These are phyloP conservation scores for Rugosomyces carneus DNA, from an alignment of 1,284 basidiomycete species.

Conservation along the genomic window DNA sequence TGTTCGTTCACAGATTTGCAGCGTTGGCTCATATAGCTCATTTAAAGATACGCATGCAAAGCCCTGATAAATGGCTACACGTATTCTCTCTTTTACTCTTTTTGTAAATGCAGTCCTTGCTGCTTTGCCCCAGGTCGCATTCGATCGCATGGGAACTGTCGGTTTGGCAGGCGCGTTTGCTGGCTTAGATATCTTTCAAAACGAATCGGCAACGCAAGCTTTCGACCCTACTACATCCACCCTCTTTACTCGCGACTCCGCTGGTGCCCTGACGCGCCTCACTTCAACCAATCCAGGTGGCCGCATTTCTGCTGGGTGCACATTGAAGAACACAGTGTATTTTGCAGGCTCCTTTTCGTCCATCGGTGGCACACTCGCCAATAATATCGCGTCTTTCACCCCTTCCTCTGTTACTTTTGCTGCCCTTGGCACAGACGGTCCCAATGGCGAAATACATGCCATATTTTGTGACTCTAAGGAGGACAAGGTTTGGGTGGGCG, in stretches of 20 bases:
- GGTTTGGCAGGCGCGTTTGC: constrained; percentile 83
- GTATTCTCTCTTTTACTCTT: constrained; percentile 24
- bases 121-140: constrained; percentile 78
- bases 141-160: constrained; percentile 85
- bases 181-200: constrained; percentile 73
- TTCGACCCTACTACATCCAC: constrained; percentile 68
- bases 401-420: constrained; percentile 53
- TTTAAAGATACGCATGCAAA: constrained; percentile 17
- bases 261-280: constrained; percentile 58
- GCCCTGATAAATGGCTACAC: constrained; percentile 15
- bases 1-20: constrained; percentile 6
- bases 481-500: constrained; percentile 81
- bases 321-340: constrained; percentile 59
- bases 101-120: constrained; percentile 40
- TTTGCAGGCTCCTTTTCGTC: constrained; percentile 75
- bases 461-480: constrained; percentile 78
- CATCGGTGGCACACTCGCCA: constrained; percentile 48
- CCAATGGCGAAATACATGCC: constrained; percentile 69
- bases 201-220: constrained; percentile 37
- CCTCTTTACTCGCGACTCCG: constrained; percentile 57
- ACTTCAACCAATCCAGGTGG: constrained; percentile 71
- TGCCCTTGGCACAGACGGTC: constrained; percentile 51
- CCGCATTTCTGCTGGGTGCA: constrained; percentile 58
- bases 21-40: constrained; percentile 15
- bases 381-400: constrained; percentile 72